A percentile compares a stretch with the other conserved stretches of the same genome.
These are phyloP conservation scores for Entomophthora muscae DNA, from an alignment of 371 early-diverging fungal genomes.

Conservation along the genomic window DNA sequence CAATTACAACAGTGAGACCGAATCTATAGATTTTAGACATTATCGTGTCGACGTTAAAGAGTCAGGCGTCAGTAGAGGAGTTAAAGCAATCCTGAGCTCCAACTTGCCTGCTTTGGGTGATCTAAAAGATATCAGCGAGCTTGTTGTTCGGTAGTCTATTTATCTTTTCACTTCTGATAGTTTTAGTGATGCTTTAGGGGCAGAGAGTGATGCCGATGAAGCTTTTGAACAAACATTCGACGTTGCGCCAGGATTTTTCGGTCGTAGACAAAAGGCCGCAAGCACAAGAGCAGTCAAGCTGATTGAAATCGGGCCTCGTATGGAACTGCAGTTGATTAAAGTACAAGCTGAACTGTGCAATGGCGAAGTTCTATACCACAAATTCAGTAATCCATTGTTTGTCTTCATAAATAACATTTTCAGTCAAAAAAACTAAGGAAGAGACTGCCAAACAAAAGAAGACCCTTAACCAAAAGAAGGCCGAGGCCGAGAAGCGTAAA, in stretches of 20 bases:
- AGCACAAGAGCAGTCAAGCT: conserved; percentile 75
- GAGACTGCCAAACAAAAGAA: conserved; percentile 42
- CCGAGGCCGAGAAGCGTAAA: conserved; percentile 46
- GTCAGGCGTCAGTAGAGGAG: conserved; percentile 74
- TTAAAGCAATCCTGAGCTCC: conserved; percentile 55
- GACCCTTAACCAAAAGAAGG: conserved; percentile 29
- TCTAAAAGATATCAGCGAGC: conserved; percentile 83
- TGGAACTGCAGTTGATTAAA: conserved; percentile 75
- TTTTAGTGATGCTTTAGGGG: conserved; percentile 51
- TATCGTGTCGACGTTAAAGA: conserved; percentile 75
- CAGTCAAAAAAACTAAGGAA: conserved; percentile 46
- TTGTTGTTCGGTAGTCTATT: conserved; percentile 36
- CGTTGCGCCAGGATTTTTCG: conserved; percentile 59
- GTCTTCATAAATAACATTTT: conserved; percentile 3
- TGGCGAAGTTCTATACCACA: conserved; percentile 84
- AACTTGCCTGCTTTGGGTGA: conserved; percentile 58
- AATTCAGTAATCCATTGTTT: conserved; percentile 21
- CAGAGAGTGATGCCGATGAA: conserved; percentile 88
- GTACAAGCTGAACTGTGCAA: conserved; percentile 80
- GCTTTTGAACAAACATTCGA: conserved; percentile 61
- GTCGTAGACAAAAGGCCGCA: conserved; percentile 47
- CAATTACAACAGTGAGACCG: conserved; percentile 72
- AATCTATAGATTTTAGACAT: conserved; percentile 77
- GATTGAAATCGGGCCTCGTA: conserved; percentile 81
- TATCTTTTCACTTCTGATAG: not conserved